Evolutionary conservation across 345 rosid species (phyloP).

Genomic region (Draba incana): DNA sequence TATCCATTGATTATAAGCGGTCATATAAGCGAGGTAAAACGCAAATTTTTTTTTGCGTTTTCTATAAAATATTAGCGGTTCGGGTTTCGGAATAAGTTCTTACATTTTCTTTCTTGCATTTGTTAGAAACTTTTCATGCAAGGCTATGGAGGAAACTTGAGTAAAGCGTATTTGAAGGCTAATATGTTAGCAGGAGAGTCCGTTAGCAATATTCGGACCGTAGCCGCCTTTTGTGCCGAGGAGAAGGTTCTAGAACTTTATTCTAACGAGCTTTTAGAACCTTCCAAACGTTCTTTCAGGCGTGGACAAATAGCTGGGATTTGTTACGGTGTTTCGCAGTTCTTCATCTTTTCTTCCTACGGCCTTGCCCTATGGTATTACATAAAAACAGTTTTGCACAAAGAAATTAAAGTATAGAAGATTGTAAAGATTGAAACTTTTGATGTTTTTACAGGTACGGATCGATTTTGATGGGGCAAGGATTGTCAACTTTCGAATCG

Average conservation of each 20-base stretch:
- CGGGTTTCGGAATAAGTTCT: too few relatives aligned
- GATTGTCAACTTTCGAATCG: slow-evolving; percentile 73
- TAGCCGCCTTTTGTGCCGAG: slow-evolving; percentile 91
- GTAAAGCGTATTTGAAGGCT: slow-evolving; percentile 90
- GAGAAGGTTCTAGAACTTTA: slow-evolving; percentile 85
- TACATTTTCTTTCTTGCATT: background rate
- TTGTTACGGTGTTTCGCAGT: slow-evolving; percentile 88
- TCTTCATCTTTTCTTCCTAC: slow-evolving; percentile 95
- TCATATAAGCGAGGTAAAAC: slow-evolving; percentile 89
- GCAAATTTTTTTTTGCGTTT: background rate
- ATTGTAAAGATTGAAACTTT: background rate
- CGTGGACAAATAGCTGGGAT: slow-evolving; percentile 94
- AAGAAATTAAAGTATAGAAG: background rate
- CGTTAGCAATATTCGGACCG: slow-evolving; percentile 90
- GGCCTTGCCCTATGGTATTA: slow-evolving; percentile 86
- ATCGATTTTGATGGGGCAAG: slow-evolving; percentile 68
- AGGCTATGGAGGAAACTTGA: slow-evolving; percentile 95
- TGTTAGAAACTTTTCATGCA: slow-evolving; percentile 90
- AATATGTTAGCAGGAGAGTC: slow-evolving; percentile 97
- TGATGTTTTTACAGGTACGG: slow-evolving; percentile 41
- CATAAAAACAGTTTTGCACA: background rate
- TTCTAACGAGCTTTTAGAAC: slow-evolving; percentile 72
- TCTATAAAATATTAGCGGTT: too few relatives aligned
- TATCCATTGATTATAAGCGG: slow-evolving; percentile 89
- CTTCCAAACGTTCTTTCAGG: slow-evolving; percentile 67